Conservation (phyloP, 2,329 filamentous ascomycete species). For the Curvularia eragrostidis region DNA sequence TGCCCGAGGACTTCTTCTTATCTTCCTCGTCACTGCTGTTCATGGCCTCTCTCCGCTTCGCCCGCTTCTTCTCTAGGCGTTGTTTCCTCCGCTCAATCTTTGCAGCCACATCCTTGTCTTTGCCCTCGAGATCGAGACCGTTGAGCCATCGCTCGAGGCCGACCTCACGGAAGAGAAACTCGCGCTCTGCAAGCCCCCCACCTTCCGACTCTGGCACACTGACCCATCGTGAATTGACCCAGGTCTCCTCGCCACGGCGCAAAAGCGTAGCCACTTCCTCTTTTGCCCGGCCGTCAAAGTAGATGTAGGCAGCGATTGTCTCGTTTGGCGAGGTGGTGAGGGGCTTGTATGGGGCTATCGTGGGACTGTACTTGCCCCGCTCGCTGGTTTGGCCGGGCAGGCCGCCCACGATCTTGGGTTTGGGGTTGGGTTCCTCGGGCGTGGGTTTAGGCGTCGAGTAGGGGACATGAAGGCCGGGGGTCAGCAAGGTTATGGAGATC, state of each 20-base stretch:
- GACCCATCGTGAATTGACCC: slow-evolving; percentile 99
- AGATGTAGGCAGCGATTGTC: slow-evolving; percentile 98
- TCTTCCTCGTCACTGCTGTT: slow-evolving; percentile 58
- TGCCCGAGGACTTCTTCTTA: slow-evolving; percentile 43
- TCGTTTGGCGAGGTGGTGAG: slow-evolving; percentile 93
- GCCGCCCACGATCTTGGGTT: slow-evolving; percentile 79
- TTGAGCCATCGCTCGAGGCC: slow-evolving; percentile 96
- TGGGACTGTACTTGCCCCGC: slow-evolving; percentile 61
- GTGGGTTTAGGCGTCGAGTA: slow-evolving; percentile 89
- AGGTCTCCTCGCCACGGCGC: slow-evolving; percentile 93
- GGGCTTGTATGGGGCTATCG: slow-evolving; percentile 84
- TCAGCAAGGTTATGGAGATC: slow-evolving; percentile 95
- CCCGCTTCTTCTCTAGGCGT: slow-evolving; percentile 81
- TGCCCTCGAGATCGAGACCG: slow-evolving; percentile 90
- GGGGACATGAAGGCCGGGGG: slow-evolving; percentile 84
- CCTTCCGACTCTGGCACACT: slow-evolving; percentile 90
- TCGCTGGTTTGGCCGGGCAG: slow-evolving; percentile 63
- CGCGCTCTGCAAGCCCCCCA: slow-evolving; percentile 91
- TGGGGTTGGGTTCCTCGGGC: slow-evolving; percentile 76
- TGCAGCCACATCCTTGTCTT: slow-evolving; percentile 75
- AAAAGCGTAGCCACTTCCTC: slow-evolving; percentile 96
- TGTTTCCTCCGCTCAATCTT: slow-evolving; percentile 70
- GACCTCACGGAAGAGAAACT: slow-evolving; percentile 97
- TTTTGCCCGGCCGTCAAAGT: slow-evolving; percentile 94
- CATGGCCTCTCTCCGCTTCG: slow-evolving; percentile 71